These are phyloP conservation scores for Albatrellus sp. DNA, from an alignment of 1,284 basidiomycete genomes.

Conservation along the genomic window DNA sequence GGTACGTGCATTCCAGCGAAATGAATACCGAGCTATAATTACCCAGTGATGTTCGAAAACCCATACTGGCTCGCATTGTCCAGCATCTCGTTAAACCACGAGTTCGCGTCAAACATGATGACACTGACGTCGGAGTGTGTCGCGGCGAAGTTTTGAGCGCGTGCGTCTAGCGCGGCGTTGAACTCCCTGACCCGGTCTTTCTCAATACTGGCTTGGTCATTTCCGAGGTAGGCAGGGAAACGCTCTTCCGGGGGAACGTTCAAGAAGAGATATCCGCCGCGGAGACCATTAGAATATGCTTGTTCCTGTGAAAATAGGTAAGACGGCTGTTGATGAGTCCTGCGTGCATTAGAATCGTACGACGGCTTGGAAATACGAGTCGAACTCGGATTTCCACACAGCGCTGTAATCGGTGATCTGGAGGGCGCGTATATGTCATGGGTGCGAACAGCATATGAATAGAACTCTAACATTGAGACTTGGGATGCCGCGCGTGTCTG, in stretches of 20 bases:
- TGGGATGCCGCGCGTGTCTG: slow-evolving; percentile 41
- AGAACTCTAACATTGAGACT: slow-evolving; percentile 26
- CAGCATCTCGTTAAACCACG: slow-evolving; percentile 34
- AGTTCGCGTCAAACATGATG: slow-evolving; percentile 36
- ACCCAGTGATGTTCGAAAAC: slow-evolving; percentile 41
- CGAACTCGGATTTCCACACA: slow-evolving; percentile 40
- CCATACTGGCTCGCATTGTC: slow-evolving; percentile 28
- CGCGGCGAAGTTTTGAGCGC: slow-evolving; percentile 22
- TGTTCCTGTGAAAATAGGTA: slow-evolving; percentile 20
- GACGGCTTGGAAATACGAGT: slow-evolving; percentile 38
- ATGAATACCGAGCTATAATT: slow-evolving; percentile 3
- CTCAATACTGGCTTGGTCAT: slow-evolving; percentile 19
- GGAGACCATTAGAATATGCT: slow-evolving; percentile 28
- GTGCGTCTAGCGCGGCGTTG: slow-evolving; percentile 27
- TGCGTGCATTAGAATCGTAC: slow-evolving; percentile 18
- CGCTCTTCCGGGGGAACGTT: slow-evolving; percentile 43
- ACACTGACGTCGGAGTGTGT: slow-evolving; percentile 26
- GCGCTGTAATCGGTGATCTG: slow-evolving; percentile 35
- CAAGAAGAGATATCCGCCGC: slow-evolving; percentile 35
- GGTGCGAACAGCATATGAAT: background rate
- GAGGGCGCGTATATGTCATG: background rate
- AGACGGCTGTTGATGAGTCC: background rate
- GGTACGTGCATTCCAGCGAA: background rate
- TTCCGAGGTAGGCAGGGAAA: slow-evolving; percentile 24
- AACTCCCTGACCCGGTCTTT: slow-evolving; percentile 28